Evolutionary conservation across 2,329 filamentous ascomycete genomes (phyloP).

Genomic region (Aspergillus latus): DNA sequence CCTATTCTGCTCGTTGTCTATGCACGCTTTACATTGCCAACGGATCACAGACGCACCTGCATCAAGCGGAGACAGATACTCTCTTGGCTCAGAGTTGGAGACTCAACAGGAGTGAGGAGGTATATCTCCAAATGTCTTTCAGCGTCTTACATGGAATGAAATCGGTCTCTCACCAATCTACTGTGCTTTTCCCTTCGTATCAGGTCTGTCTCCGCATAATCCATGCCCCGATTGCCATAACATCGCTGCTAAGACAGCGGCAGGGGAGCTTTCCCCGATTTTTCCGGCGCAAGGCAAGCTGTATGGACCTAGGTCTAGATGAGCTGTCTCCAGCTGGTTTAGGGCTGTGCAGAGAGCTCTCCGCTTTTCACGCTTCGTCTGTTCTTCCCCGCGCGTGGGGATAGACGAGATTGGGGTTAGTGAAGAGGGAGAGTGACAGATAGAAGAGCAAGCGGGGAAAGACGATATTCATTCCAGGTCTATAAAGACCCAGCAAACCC

Average conservation of each 20-base stretch:
- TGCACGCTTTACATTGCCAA: neutral
- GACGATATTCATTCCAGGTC: neutral
- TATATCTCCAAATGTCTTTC: neutral
- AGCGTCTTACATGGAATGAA: neutral
- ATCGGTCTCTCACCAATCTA: neutral
- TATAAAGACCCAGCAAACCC: neutral
- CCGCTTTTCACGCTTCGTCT: neutral
- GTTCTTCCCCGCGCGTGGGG: constrained; percentile 1
- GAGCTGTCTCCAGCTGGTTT: neutral
- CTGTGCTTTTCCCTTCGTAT: neutral
- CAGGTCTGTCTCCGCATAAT: neutral
- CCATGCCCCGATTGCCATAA: neutral
- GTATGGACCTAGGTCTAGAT: neutral
- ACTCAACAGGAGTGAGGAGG: neutral
- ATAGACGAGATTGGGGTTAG: neutral
- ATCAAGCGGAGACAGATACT: too few relatives aligned
- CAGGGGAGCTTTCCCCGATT: neutral
- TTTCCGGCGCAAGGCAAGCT: neutral
- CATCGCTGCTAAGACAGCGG: neutral
- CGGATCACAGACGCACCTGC: neutral
- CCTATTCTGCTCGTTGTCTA: neutral
- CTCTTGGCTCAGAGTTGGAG: neutral
- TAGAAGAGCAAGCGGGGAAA: neutral
- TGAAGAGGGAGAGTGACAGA: neutral
- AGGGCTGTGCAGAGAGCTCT: neutral